Percentiles rank a stretch among this genome's conserved stretches.
phyloP scores from a whole-genome alignment of 2,329 filamentous ascomycete species.

The Penicillium sp. region DNA sequence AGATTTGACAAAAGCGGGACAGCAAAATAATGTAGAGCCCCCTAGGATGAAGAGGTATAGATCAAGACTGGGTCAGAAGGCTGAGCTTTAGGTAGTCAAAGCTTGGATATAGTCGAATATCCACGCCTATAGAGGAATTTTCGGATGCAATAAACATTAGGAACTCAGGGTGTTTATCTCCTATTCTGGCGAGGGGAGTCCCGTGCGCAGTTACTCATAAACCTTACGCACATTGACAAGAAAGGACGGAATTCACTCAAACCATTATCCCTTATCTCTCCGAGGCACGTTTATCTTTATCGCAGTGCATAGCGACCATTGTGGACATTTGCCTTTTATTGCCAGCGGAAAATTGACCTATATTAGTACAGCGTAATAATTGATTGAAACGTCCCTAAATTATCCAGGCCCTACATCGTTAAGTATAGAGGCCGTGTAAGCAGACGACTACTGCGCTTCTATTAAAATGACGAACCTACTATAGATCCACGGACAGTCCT shows the following conservation, averaged over 20 bases:
- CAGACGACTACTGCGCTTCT: too few species aligned
- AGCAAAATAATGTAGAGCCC: too few species aligned
- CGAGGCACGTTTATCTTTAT: neutral
- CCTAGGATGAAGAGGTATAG: neutral
- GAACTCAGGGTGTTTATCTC: neutral
- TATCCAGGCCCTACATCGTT: too few species aligned
- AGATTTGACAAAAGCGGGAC: neutral
- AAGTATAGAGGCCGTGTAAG: too few species aligned
- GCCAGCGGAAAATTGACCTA: too few species aligned
- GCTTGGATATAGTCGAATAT: neutral
- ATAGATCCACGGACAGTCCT: too few species aligned
- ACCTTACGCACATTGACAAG: neutral
- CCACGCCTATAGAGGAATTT: neutral
- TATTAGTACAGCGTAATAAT: too few species aligned
- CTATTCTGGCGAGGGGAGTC: neutral
- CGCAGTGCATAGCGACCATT: too few species aligned
- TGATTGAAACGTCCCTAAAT: too few species aligned
- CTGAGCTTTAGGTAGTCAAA: neutral
- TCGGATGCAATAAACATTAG: neutral
- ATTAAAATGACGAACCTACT: too few species aligned
- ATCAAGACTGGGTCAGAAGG: neutral
- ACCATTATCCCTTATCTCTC: neutral
- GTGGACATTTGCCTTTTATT: too few species aligned
- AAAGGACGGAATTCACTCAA: neutral
- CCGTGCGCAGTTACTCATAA: neutral